Conservation (phyloP, 371 early-diverging fungal species). For the Phascolomyces articulosus region DNA sequence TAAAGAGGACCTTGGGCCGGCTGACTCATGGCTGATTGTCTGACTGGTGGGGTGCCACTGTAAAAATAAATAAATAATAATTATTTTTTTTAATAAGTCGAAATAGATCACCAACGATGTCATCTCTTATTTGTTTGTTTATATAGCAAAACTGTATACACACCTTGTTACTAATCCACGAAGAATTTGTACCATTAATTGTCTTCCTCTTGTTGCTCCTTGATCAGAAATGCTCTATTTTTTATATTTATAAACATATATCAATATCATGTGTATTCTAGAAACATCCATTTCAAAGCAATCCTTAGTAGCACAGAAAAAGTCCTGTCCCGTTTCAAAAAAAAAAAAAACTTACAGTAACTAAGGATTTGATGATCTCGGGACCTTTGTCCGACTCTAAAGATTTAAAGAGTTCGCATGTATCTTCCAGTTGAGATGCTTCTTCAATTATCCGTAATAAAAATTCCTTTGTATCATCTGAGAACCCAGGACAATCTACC, state of each 20-base stretch:
- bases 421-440: constrained; percentile 37
- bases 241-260: no score
- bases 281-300: no score
- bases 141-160: neutral
- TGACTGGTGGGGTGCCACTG: constrained; percentile 36
- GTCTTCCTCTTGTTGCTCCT: neutral
- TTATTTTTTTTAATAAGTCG: no score
- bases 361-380: constrained; percentile 1
- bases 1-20: constrained; percentile 45
- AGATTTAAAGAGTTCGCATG: constrained; percentile 26
- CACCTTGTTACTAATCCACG: neutral
- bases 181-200: neutral
- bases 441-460: constrained; percentile 46
- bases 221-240: neutral
- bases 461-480: constrained; percentile 35
- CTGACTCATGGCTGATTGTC: constrained; percentile 31
- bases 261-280: no score
- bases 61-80: no score
- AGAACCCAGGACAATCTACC: constrained; percentile 24
- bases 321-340: no score
- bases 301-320: no score
- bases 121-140: neutral
- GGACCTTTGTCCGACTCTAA: neutral
- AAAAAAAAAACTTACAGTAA: neutral
- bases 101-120: no score